Conservation (phyloP, 1,284 basidiomycete species). For the Pseudozyma hubeiensis region DNA sequence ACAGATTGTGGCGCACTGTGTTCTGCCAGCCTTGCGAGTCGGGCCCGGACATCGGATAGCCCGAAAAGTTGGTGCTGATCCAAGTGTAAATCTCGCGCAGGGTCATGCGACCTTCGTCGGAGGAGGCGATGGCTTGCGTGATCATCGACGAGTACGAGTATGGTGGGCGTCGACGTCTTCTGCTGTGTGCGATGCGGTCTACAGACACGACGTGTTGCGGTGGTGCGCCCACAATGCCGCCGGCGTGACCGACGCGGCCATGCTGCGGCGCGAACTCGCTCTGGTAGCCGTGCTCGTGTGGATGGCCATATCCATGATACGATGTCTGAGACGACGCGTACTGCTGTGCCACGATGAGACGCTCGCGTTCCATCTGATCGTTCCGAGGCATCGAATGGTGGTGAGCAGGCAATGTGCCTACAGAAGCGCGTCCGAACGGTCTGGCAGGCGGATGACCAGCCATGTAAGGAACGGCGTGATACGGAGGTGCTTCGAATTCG, state of each 20-base stretch:
- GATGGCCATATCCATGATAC: slow-evolving; percentile 5
- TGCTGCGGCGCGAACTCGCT: slow-evolving; percentile 29
- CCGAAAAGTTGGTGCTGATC: slow-evolving; percentile 57
- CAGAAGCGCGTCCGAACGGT: slow-evolving; percentile 10
- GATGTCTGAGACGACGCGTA: slow-evolving; percentile 4
- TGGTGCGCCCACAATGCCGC: slow-evolving; percentile 13
- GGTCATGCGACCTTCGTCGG: slow-evolving; percentile 57
- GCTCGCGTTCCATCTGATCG: slow-evolving; percentile 35
- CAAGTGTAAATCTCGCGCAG: slow-evolving; percentile 63
- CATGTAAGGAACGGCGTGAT: slow-evolving; percentile 5
- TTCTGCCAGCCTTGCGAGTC: slow-evolving; percentile 64
- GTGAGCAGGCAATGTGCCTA: background rate
- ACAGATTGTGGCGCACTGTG: slow-evolving; percentile 63
- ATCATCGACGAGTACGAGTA: slow-evolving; percentile 64
- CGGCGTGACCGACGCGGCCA: slow-evolving; percentile 13
- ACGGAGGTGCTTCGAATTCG: slow-evolving; percentile 18
- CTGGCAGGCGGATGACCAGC: slow-evolving; percentile 6
- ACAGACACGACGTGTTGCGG: slow-evolving; percentile 25
- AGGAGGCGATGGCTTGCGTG: slow-evolving; percentile 62
- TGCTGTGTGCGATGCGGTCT: slow-evolving; percentile 55
- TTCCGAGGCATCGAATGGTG: slow-evolving; percentile 15
- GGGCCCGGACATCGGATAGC: slow-evolving; percentile 55
- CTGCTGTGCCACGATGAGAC: slow-evolving; percentile 30
- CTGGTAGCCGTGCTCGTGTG: slow-evolving; percentile 28
- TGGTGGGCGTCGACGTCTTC: slow-evolving; percentile 54